Conservation (phyloP, 1,284 basidiomycete species). For the Tilletia horrida region DNA sequence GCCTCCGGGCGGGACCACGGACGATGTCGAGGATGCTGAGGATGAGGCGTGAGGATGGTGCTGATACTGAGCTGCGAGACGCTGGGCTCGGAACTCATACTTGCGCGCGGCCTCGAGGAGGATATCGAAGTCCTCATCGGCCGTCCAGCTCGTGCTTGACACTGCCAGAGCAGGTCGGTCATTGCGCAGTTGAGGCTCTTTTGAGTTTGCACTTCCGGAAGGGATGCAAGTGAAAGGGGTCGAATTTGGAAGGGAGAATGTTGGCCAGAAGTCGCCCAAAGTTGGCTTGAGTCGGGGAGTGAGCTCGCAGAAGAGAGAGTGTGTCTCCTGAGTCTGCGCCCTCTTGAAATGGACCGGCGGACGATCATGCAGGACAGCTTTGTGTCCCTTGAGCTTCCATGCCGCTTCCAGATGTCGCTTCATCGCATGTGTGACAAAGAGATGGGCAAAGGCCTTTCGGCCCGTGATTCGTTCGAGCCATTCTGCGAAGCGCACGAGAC, state of each 20-base stretch:
- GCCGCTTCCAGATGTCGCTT: constrained; percentile 66
- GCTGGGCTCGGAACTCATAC: constrained; percentile 65
- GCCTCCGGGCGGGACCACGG: too few relatives aligned
- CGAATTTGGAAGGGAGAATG: neutral
- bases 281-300: constrained; percentile 18
- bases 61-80: constrained; percentile 15
- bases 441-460: constrained; percentile 71
- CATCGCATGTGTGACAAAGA: constrained; percentile 93
- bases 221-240: constrained; percentile 5
- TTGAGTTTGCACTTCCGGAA: neutral
- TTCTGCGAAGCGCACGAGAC: constrained; percentile 65
- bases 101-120: constrained; percentile 58
- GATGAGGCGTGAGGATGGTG: neutral
- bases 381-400: constrained; percentile 62
- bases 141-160: constrained; percentile 93
- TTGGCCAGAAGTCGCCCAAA: constrained; percentile 12
- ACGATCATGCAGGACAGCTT: constrained; percentile 61
- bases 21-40: too few relatives aligned
- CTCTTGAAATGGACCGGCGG: constrained; percentile 28
- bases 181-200: constrained; percentile 15
- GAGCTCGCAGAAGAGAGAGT: constrained; percentile 30
- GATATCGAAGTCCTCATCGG: constrained; percentile 90
- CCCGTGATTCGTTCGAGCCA: constrained; percentile 44
- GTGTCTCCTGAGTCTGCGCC: constrained; percentile 26
- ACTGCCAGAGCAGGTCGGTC: constrained; percentile 77